Evolutionary conservation across 1,139 yeast species (phyloP), one percentile per base, ranked within the genome.

Genomic region (Pneumocystis oryctolagi): DNA sequence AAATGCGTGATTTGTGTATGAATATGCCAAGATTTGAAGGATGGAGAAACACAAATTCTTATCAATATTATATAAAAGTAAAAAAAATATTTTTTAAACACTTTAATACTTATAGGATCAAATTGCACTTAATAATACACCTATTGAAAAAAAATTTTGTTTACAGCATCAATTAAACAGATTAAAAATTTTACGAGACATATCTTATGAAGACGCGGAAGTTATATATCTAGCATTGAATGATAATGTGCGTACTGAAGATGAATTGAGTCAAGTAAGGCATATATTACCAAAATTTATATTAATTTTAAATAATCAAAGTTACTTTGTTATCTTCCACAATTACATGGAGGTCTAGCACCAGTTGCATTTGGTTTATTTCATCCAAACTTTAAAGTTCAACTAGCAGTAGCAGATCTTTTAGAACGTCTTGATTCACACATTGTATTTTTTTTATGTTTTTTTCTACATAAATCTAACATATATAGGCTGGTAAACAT

Each of bases 311-410:
- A 57, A 57, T 57, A 18, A 20, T 47, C 30, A 9, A 57, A 57
- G 59, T 12, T 74, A 39, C 66, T 75, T 62, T 58, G 62, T 20
- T 55, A 59, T 65, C 72, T 30, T 71, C 73, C 42, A 57, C 66
- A 34, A 61, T 59, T 59, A 53, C 67, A 58, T 18, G 65, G 64
- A 5, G 65, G 63, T 4, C 66, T 75, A 61, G 70, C 70, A 63
- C 72, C 70, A 60, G 63, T 75, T 32, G 72, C 73, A 5, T 65
- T 70, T 58, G 77, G 77, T 1, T 66, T 75, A 40, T 73, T 73
- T 64, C 77, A 75, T 65, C 72, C 72, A 16, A 69, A 67, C 59
- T 62, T 68, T 2, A 66, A 66, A 25, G 72, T 73, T 6, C 68
- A 77, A 30, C 60, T 66, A 3, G 69, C 69, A 61, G 71, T 71